Evolutionary conservation across 768 basidiomycete species (phyloP).

Genomic region (Russula emetica): DNA sequence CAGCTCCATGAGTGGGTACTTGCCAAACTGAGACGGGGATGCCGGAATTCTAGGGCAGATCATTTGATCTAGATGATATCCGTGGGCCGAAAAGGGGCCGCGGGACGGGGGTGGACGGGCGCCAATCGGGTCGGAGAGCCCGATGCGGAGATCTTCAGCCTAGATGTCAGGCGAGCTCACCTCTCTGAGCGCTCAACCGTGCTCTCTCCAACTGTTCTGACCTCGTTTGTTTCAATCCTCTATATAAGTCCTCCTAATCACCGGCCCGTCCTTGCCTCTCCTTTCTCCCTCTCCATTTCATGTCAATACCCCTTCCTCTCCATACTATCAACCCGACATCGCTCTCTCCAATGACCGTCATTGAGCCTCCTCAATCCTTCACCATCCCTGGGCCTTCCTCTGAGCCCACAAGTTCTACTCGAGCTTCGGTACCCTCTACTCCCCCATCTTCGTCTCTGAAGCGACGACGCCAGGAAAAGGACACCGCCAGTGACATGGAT

Average conservation of each 20-base stretch:
- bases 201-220: not conserved
- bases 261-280: slow-evolving; percentile 6
- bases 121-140: slow-evolving; percentile 8
- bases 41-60: too few species aligned
- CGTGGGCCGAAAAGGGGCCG: not conserved
- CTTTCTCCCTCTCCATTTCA: not conserved
- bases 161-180: slow-evolving; percentile 11
- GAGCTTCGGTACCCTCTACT: not conserved
- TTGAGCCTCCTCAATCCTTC: not conserved
- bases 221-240: not conserved
- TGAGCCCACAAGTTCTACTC: not conserved
- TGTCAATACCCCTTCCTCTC: not conserved
- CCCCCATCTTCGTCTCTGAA: slow-evolving; percentile 12
- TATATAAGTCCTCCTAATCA: slow-evolving; percentile 9
- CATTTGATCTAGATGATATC: not conserved
- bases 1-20: too few species aligned
- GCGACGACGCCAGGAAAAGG: slow-evolving; percentile 52
- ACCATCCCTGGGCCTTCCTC: slow-evolving; percentile 2
- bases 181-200: not conserved
- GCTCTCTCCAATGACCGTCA: slow-evolving; percentile 11
- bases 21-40: too few species aligned
- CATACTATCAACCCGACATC: slow-evolving; percentile 19
- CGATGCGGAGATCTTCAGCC: slow-evolving; percentile 10
- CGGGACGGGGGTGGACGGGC: not conserved
- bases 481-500: slow-evolving; percentile 52